Evolutionary conservation across 2,329 filamentous ascomycete genomes (phyloP).

Genomic region (Arthrobotrys iridis): DNA sequence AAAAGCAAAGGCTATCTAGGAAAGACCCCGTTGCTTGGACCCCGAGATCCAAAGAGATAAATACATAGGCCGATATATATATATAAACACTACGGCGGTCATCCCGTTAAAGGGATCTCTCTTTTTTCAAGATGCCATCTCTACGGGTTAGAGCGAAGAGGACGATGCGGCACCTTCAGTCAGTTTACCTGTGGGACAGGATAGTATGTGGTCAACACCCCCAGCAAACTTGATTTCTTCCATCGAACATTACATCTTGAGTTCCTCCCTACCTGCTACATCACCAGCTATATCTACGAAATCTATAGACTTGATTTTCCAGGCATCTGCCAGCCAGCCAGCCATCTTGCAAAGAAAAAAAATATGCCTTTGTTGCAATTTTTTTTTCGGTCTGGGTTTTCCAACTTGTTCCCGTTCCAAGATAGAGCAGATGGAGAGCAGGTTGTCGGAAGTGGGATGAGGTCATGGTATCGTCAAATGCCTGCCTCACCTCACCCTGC

Average conservation of each 20-base stretch:
- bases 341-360: too few species aligned
- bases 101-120: conserved; percentile 27
- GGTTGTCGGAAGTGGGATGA: conserved; percentile 36
- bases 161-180: conserved; percentile 53
- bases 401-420: neutral
- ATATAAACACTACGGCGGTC: conserved; percentile 7
- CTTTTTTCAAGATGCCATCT: conserved; percentile 40
- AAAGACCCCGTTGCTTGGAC: conserved; percentile 31
- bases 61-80: neutral
- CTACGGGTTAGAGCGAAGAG: conserved; percentile 40
- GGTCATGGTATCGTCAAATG: conserved; percentile 53
- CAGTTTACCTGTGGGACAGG: conserved; percentile 54
- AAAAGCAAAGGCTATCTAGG: conserved; percentile 14
- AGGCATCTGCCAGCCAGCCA: too few species aligned
- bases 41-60: neutral
- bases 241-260: neutral
- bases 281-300: conserved; percentile 10
- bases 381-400: neutral
- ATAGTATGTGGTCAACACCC: conserved; percentile 29
- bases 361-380: neutral
- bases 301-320: too few species aligned
- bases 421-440: neutral
- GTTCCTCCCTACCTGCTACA: neutral
- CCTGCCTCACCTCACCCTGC: conserved; percentile 31
- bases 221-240: neutral